Evolutionary conservation across 177 flowering plant species (phyloP).

Genomic region (Vitis hybrid): DNA sequence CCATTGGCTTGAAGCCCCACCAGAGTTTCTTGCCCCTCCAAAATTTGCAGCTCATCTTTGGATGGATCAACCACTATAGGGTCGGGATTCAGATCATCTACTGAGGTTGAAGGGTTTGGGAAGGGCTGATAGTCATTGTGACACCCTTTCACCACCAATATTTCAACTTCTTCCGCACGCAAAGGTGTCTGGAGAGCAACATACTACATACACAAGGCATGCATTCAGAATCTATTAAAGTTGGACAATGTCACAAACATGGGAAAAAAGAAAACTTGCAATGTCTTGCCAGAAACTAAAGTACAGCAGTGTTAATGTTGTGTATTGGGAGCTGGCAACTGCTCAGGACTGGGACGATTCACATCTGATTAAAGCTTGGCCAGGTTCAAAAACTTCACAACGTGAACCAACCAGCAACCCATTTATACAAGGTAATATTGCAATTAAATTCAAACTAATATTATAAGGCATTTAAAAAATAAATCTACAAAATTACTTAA

Average conservation of each 20-base stretch:
- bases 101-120: slow-evolving; percentile 19
- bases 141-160: slow-evolving; percentile 24
- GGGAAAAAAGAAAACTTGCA: not conserved
- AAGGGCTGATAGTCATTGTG: not conserved
- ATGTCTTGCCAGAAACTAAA: not conserved
- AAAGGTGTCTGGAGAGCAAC: slow-evolving; percentile 45
- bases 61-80: slow-evolving; percentile 6
- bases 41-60: slow-evolving; percentile 24
- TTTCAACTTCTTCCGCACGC: slow-evolving; percentile 54
- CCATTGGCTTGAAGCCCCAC: slow-evolving; percentile 21
- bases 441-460: too few species aligned
- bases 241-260: not conserved
- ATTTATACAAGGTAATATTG: too few species aligned
- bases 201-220: slow-evolving; percentile 39
- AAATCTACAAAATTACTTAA: too few species aligned
- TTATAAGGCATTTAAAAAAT: too few species aligned
- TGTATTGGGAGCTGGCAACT: not conserved
- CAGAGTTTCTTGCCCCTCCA: slow-evolving; percentile 37
- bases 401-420: too few species aligned
- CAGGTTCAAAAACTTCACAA: too few species aligned
- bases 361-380: too few species aligned
- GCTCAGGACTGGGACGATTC: too few species aligned
- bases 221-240: slow-evolving; percentile 4
- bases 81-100: slow-evolving; percentile 16
- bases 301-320: not conserved